Conservation (phyloP, 2,329 filamentous ascomycete species). For the Phialophora macrospora region DNA sequence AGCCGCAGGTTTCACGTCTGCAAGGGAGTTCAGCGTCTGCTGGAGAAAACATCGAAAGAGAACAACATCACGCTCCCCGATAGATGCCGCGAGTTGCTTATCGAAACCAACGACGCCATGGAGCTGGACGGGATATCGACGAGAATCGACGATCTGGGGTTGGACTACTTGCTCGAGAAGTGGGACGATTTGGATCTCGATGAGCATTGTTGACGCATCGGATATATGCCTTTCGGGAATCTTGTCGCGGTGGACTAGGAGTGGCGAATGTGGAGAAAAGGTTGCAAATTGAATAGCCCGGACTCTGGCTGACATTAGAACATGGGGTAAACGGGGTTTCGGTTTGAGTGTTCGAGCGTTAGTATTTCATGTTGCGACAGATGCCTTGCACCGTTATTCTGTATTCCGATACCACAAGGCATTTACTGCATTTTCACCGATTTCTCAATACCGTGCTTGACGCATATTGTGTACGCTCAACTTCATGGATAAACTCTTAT, state of each 20-base stretch:
- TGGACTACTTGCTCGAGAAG: conserved; percentile 43
- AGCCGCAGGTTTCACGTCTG: conserved; percentile 40
- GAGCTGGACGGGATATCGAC: conserved; percentile 29
- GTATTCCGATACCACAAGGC: neutral
- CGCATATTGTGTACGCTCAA: neutral
- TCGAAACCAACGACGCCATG: conserved; percentile 34
- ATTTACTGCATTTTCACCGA: neutral
- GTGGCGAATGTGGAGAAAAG: neutral
- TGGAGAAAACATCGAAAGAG: conserved; percentile 41
- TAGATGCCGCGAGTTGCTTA: conserved; percentile 17
- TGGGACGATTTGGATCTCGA: conserved; percentile 39
- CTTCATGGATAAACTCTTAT: neutral
- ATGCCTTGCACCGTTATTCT: neutral
- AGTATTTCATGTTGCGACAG: neutral
- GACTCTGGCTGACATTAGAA: neutral
- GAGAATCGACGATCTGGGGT: conserved; percentile 28
- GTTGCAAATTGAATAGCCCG: neutral
- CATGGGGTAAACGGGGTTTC: neutral
- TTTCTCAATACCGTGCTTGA: neutral
- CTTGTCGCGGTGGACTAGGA: neutral
- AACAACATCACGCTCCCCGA: conserved; percentile 38
- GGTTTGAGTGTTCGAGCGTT: neutral
- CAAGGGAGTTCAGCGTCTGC: conserved; percentile 41
- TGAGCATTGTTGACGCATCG: conserved; percentile 3
- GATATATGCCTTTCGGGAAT: neutral